Base-by-base conservation (phyloP, 768 basidiomycete genomes). In the Kwoniella dejecticola region DNA sequence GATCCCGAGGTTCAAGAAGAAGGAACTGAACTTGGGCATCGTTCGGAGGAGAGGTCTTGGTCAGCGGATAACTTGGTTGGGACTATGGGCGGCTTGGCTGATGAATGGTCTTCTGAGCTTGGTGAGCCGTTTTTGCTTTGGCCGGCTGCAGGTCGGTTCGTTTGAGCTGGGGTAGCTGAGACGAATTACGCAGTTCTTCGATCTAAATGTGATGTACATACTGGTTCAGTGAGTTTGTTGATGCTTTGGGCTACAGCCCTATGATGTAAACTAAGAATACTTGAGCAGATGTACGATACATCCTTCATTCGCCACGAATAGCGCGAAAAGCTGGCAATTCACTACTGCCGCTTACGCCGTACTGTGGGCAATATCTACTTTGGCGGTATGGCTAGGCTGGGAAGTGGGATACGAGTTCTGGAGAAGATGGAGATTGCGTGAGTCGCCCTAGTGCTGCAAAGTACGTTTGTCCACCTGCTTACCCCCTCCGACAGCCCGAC, bases 161-260 rank as follows among this genome's bases (percentile, higher is more conserved):
- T n/a, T n/a, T 36, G 33, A 36, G 7, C 33, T 36, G 33, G 33
- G 7, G 33, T 45, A 24, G 44, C n/a, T 45, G 24, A n/a, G 6
- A 45, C 10, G 7, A 24, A 24, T 45, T 10, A 7, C 7, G 19
- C n/a, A 75, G 74, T 93, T 88, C 74, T 87, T 94, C 76, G 92
- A 95, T 74, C 91, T 92, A 77, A 92, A 93, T 77, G 86, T 87
- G 68, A 86, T 88, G 66, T 94, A 86, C 80, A 86, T 91, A 68
- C 77, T 93, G 69, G 75, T 91, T 41, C 86, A 91, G 90, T 92
- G 73, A 81, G 91, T 33, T 33, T 42, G 36, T 30, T 57, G n/a
- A 41, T 36, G 55, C 23, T 19, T 52, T 42, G 48, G 46, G 44
- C 17, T 33, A 6, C 24, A 67, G 60, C 40, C 29, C 47, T 29